Base-by-base conservation (phyloP, 148 eudicot genomes). In the Chenopodium album region DNA sequence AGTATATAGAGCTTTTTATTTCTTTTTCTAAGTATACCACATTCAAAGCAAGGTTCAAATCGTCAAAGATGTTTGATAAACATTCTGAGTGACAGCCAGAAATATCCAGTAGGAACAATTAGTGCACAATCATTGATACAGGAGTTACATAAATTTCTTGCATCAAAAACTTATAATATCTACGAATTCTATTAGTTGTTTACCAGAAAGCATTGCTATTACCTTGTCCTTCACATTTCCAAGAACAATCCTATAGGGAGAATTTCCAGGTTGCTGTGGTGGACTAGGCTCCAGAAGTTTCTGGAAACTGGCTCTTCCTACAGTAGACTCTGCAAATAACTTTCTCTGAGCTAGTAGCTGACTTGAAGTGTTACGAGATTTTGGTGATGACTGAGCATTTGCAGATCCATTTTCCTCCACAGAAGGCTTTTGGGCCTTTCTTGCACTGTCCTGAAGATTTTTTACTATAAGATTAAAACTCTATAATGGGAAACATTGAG, bases 141-240 rank as follows among this genome's bases (percentile, higher is more conserved):
- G 8, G 41, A 48, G 52, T 11, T 64, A 65, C 46, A 32, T 31
- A 44, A 2, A 50, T 22, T 29, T 47, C 34, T 31, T 16, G 72
- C 73, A 4, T 29, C 0, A 13, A 6, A 6, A 14, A 32, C 59
- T 54, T 44, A 9, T 23, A 81, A 0, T 29, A 20, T 28, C 22
- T 20, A 44, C 4, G 10, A 13, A 26, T 68, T 37, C 10, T 44
- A 59, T 73, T 19, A 59, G 52, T 37, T 34, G 12, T 11, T 23
- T 56, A 75, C 13, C 80, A 17, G 26, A 34, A 34, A 73, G 63
- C 54, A 73, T 10, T 75, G 20, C 20, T n/a, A 28, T 22, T 88
- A 94, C 98, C 97, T 82, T 94, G 69, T 93, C 92, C 82, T 93
- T 94, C 59, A 94, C 87, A 71, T 94, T 86, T 79, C 98, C 98